Evolutionary conservation across 805 yeast species (phyloP).

Genomic region (Jamesozyma jinghongensis): DNA sequence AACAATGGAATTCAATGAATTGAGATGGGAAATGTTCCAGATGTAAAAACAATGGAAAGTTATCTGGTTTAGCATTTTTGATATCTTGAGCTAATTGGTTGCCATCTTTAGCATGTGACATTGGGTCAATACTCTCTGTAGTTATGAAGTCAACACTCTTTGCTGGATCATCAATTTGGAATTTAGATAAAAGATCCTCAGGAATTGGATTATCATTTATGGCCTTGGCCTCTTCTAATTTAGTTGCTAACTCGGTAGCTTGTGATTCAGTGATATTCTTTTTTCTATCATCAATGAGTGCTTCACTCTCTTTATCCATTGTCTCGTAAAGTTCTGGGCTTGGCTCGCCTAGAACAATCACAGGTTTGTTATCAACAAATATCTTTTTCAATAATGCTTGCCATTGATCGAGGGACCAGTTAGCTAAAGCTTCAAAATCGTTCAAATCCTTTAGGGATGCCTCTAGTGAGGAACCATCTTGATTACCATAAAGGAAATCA

Average conservation of each 20-base stretch:
- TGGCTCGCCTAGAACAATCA: slow-evolving; percentile 64
- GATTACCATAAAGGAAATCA: slow-evolving; percentile 73
- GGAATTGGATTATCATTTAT: slow-evolving; percentile 77
- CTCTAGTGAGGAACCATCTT: slow-evolving; percentile 48
- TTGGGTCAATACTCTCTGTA: slow-evolving; percentile 44
- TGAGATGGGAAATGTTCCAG: slow-evolving; percentile 73
- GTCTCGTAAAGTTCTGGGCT: slow-evolving; percentile 44
- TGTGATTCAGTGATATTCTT: slow-evolving; percentile 51
- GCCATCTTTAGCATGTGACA: neutral
- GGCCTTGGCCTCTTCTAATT: slow-evolving; percentile 52
- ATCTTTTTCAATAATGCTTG: slow-evolving; percentile 39
- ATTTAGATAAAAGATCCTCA: slow-evolving; percentile 46
- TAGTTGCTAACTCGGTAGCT: slow-evolving; percentile 39
- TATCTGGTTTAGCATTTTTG: slow-evolving; percentile 31
- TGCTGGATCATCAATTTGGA: slow-evolving; percentile 66
- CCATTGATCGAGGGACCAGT: slow-evolving; percentile 70
- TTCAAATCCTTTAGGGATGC: slow-evolving; percentile 45
- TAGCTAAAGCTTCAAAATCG: slow-evolving; percentile 44
- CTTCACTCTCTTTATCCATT: slow-evolving; percentile 43
- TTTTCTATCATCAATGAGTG: slow-evolving; percentile 41
- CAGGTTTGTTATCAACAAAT: slow-evolving; percentile 54
- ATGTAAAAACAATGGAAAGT: slow-evolving; percentile 62
- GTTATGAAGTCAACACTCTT: slow-evolving; percentile 58
- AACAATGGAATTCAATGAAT: slow-evolving; percentile 59
- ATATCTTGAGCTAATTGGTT: slow-evolving; percentile 19